Conservation (phyloP, 257 asterid species). For the Solanum paucissectum region DNA sequence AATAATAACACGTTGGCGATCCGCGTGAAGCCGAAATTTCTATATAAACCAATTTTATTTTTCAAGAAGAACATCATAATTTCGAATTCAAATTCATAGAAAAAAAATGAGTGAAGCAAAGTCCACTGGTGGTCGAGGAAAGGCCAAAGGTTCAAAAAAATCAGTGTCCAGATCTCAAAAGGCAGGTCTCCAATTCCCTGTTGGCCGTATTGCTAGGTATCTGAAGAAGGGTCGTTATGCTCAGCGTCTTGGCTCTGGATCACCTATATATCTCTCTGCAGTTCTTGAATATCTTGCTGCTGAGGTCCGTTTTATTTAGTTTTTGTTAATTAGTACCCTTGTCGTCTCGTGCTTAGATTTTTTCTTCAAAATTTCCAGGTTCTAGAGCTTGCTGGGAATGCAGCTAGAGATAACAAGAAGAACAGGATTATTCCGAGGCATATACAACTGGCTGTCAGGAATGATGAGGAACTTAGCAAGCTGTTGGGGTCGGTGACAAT, state of each 20-base stretch:
- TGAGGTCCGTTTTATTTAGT: constrained; percentile 17
- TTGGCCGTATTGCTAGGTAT: constrained; percentile 48
- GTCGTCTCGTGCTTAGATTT: neutral
- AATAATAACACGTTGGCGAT: constrained; percentile 15
- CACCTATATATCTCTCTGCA: constrained; percentile 49
- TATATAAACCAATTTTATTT: neutral
- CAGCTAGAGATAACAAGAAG: constrained; percentile 65
- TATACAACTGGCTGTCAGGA: constrained; percentile 50
- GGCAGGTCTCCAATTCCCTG: constrained; percentile 62
- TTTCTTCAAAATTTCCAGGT: constrained; percentile 7
- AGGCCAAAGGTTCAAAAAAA: constrained; percentile 12
- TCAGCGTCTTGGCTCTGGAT: constrained; percentile 52
- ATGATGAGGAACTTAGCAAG: constrained; percentile 46
- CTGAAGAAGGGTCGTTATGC: constrained; percentile 54
- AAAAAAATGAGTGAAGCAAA: constrained; percentile 12
- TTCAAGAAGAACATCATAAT: too few relatives aligned
- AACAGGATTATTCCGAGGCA: constrained; percentile 49
- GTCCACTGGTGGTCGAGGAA: constrained; percentile 36
- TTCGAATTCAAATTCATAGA: neutral
- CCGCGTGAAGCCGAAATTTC: neutral
- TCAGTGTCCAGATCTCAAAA: constrained; percentile 39
- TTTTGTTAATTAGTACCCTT: neutral
- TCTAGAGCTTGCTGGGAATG: constrained; percentile 65
- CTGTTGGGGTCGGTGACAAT: constrained; percentile 44
- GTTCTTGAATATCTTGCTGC: constrained; percentile 67